These are phyloP conservation scores for Candida lessepsii DNA, from an alignment of 805 yeast genomes.

Conservation along the genomic window DNA sequence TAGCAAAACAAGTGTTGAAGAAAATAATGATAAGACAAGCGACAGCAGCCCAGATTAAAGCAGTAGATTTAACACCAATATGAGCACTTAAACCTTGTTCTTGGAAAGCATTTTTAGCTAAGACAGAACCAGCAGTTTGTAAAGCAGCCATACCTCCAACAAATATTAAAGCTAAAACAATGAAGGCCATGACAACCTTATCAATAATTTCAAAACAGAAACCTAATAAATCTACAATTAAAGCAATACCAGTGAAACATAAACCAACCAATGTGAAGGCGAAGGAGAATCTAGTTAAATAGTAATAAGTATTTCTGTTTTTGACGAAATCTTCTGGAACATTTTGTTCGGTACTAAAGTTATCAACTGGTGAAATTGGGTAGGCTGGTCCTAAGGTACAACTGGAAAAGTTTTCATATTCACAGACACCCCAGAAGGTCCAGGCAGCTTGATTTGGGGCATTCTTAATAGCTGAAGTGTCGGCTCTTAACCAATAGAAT, in stretches of 20 bases:
- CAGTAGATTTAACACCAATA: slow-evolving; percentile 58
- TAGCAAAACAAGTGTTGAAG: slow-evolving; percentile 52
- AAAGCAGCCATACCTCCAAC: slow-evolving; percentile 62
- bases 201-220: slow-evolving; percentile 56
- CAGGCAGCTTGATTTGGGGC: slow-evolving; percentile 63
- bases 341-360: slow-evolving; percentile 54
- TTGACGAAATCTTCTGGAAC: slow-evolving; percentile 55
- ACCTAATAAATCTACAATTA: slow-evolving; percentile 54
- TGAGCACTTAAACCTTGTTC: slow-evolving; percentile 43
- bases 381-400: slow-evolving; percentile 66
- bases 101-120: slow-evolving; percentile 70
- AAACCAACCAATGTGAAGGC: slow-evolving; percentile 60
- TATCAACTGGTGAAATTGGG: slow-evolving; percentile 79
- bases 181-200: slow-evolving; percentile 52
- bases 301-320: slow-evolving; percentile 58
- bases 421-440: slow-evolving; percentile 78
- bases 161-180: slow-evolving; percentile 51
- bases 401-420: slow-evolving; percentile 52
- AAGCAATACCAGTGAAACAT: slow-evolving; percentile 61
- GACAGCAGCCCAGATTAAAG: slow-evolving; percentile 70
- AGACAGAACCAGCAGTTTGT: slow-evolving; percentile 74
- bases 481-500: slow-evolving; percentile 81
- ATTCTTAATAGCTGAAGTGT: slow-evolving; percentile 54
- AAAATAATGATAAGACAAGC: slow-evolving; percentile 50
- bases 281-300: slow-evolving; percentile 64